Base-by-base conservation (phyloP, 1,139 yeast species). In the Yamadazyma diddensiae region DNA sequence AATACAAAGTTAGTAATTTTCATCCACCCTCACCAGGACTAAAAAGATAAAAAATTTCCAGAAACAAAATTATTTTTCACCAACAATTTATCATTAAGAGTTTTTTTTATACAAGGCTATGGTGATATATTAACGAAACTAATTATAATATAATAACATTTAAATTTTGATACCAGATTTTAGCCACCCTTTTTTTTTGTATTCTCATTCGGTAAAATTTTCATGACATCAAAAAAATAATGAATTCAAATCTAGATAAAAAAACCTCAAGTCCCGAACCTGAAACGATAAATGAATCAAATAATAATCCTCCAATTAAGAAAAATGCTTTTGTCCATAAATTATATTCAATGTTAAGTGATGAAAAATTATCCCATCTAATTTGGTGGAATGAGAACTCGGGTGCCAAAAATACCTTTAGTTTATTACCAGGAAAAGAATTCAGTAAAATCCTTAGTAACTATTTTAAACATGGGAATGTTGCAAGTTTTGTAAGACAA, bases 301-400 rank as follows among this genome's bases (percentile, higher is more conserved):
- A n/a, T n/a, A n/a, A n/a, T n/a, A 15, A 16, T 12, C 28, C 28
- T 16, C 31, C 26, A 23, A 15, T 65, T 19, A 77, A 77, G 47
- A 77, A 75, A 43, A 75, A 78, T 36, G 84, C 83, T 1, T 79
- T 79, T 55, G 83, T 79, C 6, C 76, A 76, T 43, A 79, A 79
- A 52, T 57, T 79, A 15, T 79, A 72, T 49, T 62, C 73, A 31
- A 78, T 79, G 84, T 59, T 79, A 18, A 61, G 62, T 29, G 82
- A 79, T 44, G 68, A 74, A n/a, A 57, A 54, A 22, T 53, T 79
- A 20, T 33, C 59, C 12, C 63, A 64, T 38, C 46, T 69, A 22
- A 86, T 90, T 27, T 79, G 90, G 75, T 92, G 97, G 97, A 74
- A 85, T 5, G 72, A 77, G 30, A 58, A 71, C 33, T 59, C 70